Conservation (phyloP, 2,329 filamentous ascomycete species). For the Fusarium penzigii region DNA sequence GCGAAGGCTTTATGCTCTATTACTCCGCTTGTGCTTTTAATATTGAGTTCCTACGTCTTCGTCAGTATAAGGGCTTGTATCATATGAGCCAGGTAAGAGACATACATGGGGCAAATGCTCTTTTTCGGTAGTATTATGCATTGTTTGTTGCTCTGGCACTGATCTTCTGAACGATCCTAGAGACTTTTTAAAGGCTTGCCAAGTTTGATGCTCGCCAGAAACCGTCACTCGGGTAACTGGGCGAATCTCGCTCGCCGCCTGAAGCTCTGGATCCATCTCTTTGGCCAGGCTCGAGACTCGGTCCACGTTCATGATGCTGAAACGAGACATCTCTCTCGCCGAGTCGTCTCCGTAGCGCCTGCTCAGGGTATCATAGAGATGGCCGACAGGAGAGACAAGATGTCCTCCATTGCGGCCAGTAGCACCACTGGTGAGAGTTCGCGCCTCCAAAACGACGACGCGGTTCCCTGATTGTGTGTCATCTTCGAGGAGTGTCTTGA, state of each 20-base stretch:
- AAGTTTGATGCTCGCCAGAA: conserved; percentile 16
- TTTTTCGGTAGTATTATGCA: conserved; percentile 12
- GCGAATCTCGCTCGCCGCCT: conserved; percentile 15
- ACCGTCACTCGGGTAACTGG: conserved; percentile 17
- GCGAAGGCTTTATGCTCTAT: background rate
- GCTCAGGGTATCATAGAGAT: conserved; percentile 33
- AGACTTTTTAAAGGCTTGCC: conserved; percentile 9
- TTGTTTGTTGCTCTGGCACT: conserved; percentile 6
- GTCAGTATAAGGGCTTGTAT: no score
- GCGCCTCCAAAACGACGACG: no score
- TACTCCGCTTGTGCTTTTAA: no score
- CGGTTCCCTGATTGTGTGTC: no score
- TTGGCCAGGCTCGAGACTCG: conserved; percentile 12
- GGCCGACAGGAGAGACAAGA: conserved; percentile 1
- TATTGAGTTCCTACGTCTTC: no score
- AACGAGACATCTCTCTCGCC: conserved; percentile 42
- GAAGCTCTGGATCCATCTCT: conserved; percentile 10
- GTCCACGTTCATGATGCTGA: conserved; percentile 42
- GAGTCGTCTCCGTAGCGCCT: conserved; percentile 30
- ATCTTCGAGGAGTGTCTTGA: no score
- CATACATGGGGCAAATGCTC: conserved; percentile 4
- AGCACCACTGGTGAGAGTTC: no score
- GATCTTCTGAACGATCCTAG: conserved; percentile 9
- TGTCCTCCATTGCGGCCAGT: no score
- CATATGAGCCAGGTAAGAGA: no score